Base-by-base conservation (phyloP, 306 rosid genomes). In the Castanopsis chinensis region DNA sequence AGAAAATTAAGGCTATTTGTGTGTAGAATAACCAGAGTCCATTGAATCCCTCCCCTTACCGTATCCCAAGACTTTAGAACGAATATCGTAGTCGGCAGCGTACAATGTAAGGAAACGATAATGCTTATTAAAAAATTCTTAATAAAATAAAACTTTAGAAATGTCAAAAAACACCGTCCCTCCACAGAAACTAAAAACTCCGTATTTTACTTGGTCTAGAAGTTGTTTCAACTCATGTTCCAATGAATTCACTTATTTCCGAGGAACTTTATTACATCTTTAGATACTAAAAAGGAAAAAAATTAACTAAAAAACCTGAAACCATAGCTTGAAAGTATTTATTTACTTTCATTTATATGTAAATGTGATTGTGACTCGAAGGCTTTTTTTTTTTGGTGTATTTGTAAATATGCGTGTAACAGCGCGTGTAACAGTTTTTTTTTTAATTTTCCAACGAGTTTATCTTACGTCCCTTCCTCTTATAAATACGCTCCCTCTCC, bases 51-150 rank as follows among this genome's bases (percentile, higher is more conserved):
- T 49, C 60, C 37, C 37, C 6, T 14, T 3, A 5, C 37, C 76
- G 71, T 71, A 61, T 57, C 71, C 74, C 78, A 64, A 53, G 67
- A 71, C 49, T 43, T 61, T 61, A 56, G 61, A 68, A 57, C 43
- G 79, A 45, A 35, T n/a, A 19, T 80, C 85, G 79, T 81, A 87
- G 89, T 90, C 92, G 92, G 91, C 89, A 86, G 87, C 88, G 83
- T 87, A 87, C 71, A 74, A 74, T 55, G 60, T 67, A 69, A 81
- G 84, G 78, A 74, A 80, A 53, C 71, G 45, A 15, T 58, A 77
- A 71, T 15, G 6, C 20, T 49, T 1, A 69, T 63, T 81, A 71
- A 63, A 85, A 18, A 17, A 76, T 64, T 70, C 5, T 20, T 2
- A 20, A 35, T 51, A 37, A 72, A 4, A 3, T 19, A 61, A 73